Percentiles rank a stretch among this genome's conserved stretches.
Evolutionary conservation across 495 filamentous ascomycete genomes (phyloP).

Genomic region (Lichenothelia convexa): DNA sequence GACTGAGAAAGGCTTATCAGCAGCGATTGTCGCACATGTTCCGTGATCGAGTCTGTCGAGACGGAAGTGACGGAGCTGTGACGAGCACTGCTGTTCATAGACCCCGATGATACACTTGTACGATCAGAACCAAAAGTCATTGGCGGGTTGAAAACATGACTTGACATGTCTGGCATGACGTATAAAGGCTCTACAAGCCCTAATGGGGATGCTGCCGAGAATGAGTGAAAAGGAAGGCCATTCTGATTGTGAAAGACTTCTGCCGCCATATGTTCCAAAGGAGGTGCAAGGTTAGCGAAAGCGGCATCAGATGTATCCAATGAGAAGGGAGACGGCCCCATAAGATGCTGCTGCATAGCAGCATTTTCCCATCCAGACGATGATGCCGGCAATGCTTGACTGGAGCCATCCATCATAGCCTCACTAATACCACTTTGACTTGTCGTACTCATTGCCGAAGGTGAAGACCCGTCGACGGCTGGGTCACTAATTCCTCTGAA

Average conservation of each 20-base stretch:
- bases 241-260: too few relatives aligned
- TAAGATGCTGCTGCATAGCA: too few relatives aligned
- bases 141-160: constrained; percentile 29
- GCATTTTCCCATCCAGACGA: too few relatives aligned
- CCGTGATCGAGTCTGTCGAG: constrained; percentile 72
- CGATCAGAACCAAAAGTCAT: constrained; percentile 41
- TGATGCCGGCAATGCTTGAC: constrained; percentile 39
- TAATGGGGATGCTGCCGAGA: too few relatives aligned
- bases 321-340: too few relatives aligned
- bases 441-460: constrained; percentile 80
- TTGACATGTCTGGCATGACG: constrained; percentile 17
- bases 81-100: constrained; percentile 41
- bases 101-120: constrained; percentile 35
- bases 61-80: constrained; percentile 46
- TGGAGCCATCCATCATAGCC: constrained; percentile 72
- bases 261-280: too few relatives aligned
- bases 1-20: constrained; percentile 65
- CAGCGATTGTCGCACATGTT: constrained; percentile 79
- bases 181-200: constrained; percentile 10
- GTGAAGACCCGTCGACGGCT: constrained; percentile 80
- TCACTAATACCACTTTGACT: constrained; percentile 88
- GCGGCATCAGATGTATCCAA: too few relatives aligned
- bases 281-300: too few relatives aligned
- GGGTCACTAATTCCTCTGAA: constrained; percentile 53
- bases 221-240: too few relatives aligned